phyloP scores from a whole-genome alignment of 2,329 filamentous ascomycete species.

The Metarhizium rileyi region DNA sequence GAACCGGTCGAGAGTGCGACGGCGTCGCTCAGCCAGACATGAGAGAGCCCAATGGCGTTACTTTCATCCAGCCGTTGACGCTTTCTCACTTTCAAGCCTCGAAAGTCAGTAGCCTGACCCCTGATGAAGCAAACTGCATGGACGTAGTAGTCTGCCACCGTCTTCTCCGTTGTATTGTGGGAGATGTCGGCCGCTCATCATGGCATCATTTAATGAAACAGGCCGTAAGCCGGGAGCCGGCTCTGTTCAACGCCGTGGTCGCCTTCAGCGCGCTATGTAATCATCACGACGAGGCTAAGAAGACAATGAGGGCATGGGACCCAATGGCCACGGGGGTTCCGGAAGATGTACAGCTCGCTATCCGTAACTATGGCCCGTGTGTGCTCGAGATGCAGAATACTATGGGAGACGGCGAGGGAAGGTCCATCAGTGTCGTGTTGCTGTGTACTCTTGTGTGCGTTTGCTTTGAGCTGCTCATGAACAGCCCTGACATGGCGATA shows the following conservation, averaged over 20 bases:
- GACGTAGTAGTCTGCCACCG: constrained; percentile 8
- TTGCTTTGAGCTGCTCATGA: constrained; percentile 11
- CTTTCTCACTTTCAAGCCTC: constrained; percentile 9
- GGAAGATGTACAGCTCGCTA: constrained; percentile 5
- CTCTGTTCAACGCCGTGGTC: constrained; percentile 8
- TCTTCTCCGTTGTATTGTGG: constrained; percentile 11
- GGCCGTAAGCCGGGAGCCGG: constrained; percentile 8
- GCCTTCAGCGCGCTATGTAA: constrained; percentile 9
- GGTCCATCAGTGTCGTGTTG: constrained; percentile 7
- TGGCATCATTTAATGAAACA: constrained; percentile 9
- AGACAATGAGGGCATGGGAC: not conserved
- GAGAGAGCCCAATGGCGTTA: not conserved
- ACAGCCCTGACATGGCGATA: constrained; percentile 3
- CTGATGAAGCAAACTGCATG: constrained; percentile 1
- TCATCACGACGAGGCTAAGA: not conserved
- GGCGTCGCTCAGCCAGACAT: constrained; percentile 7
- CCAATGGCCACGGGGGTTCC: not conserved
- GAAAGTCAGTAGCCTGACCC: not conserved
- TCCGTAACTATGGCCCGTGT: constrained; percentile 7
- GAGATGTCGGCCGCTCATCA: constrained; percentile 3
- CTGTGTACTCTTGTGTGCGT: constrained; percentile 10
- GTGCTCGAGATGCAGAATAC: constrained; percentile 7
- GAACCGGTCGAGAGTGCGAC: constrained; percentile 9
- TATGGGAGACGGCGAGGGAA: constrained; percentile 2
- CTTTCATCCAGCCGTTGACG: constrained; percentile 13